A percentile compares a stretch with the other conserved stretches of the same genome.
These are phyloP conservation scores for Alternaria sp. DNA, from an alignment of 2,329 filamentous ascomycete species.

Conservation along the genomic window DNA sequence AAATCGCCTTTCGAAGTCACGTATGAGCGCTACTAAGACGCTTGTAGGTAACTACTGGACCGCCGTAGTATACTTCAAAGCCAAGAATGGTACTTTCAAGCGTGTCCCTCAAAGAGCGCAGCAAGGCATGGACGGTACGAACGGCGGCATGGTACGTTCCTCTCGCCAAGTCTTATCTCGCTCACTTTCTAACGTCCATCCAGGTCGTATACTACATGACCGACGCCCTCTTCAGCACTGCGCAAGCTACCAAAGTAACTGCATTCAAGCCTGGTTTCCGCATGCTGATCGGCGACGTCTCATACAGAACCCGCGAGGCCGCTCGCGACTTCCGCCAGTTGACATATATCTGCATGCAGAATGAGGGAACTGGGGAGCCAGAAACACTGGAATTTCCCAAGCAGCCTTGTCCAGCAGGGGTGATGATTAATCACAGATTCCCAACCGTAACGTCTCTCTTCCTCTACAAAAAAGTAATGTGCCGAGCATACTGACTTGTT, in stretches of 20 bases:
- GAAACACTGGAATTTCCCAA: conserved; percentile 38
- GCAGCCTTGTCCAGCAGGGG: conserved; percentile 35
- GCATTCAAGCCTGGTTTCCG: conserved; percentile 57
- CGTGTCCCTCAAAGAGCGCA: conserved; percentile 55
- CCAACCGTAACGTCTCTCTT: conserved; percentile 22
- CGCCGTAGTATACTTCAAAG: conserved; percentile 42
- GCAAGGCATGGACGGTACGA: conserved; percentile 54
- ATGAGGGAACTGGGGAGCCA: conserved; percentile 38
- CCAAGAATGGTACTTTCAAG: conserved; percentile 51
- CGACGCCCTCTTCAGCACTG: conserved; percentile 46
- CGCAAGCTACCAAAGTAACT: conserved; percentile 50
- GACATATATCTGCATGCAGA: conserved; percentile 43
- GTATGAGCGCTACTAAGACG: neutral
- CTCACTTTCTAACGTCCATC: neutral
- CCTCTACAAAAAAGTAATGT: neutral
- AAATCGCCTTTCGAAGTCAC: neutral
- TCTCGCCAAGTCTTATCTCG: neutral
- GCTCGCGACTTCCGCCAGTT: conserved; percentile 38
- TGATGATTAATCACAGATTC: conserved; percentile 43
- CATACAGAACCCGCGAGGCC: conserved; percentile 31
- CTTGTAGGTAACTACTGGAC: conserved; percentile 47
- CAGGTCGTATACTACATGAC: conserved; percentile 59
- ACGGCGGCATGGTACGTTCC: conserved; percentile 49
- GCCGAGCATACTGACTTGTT: neutral
- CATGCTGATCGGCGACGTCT: conserved; percentile 56